Percentiles rank a stretch among this genome's conserved stretches.
Conservation (phyloP, 768 basidiomycete species). For the Panus rudis region DNA sequence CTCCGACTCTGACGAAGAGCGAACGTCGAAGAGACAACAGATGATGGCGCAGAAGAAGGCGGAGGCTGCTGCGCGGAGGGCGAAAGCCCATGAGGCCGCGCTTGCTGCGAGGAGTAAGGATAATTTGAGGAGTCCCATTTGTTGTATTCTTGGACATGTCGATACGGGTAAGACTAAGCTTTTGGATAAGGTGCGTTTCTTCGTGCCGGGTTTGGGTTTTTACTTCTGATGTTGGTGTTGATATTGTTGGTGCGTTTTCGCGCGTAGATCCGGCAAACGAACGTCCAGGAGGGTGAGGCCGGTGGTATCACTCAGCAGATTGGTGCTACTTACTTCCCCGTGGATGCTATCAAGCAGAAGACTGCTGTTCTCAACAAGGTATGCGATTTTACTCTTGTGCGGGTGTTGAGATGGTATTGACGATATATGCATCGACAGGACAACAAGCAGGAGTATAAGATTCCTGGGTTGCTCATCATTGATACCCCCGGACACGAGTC, state of each 20-base stretch:
- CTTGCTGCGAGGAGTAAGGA: slow-evolving; percentile 84
- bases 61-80: slow-evolving; percentile 74
- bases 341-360: slow-evolving; percentile 88
- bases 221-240: not conserved
- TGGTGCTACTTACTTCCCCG: slow-evolving; percentile 98
- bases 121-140: slow-evolving; percentile 91
- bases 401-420: slow-evolving; percentile 3
- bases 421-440: slow-evolving; percentile 38
- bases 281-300: slow-evolving; percentile 98
- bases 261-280: slow-evolving; percentile 93
- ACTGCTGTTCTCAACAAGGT: slow-evolving; percentile 91
- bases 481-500: slow-evolving; percentile 99
- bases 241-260: not conserved
- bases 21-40: slow-evolving; percentile 61
- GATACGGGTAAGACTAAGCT: slow-evolving; percentile 99
- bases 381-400: slow-evolving; percentile 8
- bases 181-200: slow-evolving; percentile 74
- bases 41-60: slow-evolving; percentile 68
- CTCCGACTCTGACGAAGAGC: slow-evolving; percentile 48
- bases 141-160: slow-evolving; percentile 98
- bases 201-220: not conserved
- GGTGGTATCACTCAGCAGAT: slow-evolving; percentile 99
- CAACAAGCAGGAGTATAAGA: slow-evolving; percentile 84
- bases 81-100: slow-evolving; percentile 78
- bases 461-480: slow-evolving; percentile 92